phyloP scores from a whole-genome alignment of 192 early-diverging fungal genomes.

The Chytriomyces sp. region DNA sequence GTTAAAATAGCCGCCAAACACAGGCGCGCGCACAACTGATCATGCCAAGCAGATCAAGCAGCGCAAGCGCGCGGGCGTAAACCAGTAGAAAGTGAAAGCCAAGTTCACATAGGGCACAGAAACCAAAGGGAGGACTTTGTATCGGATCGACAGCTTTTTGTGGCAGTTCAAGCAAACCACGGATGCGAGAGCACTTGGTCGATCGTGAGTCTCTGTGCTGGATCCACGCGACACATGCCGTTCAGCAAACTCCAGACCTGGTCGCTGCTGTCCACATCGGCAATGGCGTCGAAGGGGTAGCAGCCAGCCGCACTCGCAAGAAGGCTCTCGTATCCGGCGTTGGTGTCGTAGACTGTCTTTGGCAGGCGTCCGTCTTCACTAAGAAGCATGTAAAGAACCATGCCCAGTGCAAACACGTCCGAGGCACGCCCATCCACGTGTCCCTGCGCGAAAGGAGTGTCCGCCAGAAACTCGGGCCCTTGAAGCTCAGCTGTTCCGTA shows the following conservation, averaged over 20 bases:
- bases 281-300: background rate
- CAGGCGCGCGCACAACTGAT: background rate
- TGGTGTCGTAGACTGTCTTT: background rate
- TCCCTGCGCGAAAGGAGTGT: background rate
- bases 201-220: conserved; percentile 7
- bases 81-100: background rate
- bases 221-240: conserved; percentile 29
- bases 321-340: conserved; percentile 3
- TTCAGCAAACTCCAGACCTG: background rate
- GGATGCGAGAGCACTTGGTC: conserved; percentile 21
- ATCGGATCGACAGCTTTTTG: background rate
- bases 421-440: conserved; percentile 26
- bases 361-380: conserved; percentile 23
- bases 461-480: conserved; percentile 26
- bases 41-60: background rate
- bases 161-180: background rate
- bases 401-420: conserved; percentile 39
- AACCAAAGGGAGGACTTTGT: background rate
- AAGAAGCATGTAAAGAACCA: conserved; percentile 30
- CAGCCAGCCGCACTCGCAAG: background rate
- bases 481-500: conserved; percentile 28
- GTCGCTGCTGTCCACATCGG: conserved; percentile 8
- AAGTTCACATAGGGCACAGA: background rate
- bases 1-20: background rate
- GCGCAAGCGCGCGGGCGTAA: background rate